A percentile compares a stretch with the other conserved stretches of the same genome.
phyloP scores from a whole-genome alignment of 2,329 filamentous ascomycete genomes.

The Hymenoscyphus occultus region DNA sequence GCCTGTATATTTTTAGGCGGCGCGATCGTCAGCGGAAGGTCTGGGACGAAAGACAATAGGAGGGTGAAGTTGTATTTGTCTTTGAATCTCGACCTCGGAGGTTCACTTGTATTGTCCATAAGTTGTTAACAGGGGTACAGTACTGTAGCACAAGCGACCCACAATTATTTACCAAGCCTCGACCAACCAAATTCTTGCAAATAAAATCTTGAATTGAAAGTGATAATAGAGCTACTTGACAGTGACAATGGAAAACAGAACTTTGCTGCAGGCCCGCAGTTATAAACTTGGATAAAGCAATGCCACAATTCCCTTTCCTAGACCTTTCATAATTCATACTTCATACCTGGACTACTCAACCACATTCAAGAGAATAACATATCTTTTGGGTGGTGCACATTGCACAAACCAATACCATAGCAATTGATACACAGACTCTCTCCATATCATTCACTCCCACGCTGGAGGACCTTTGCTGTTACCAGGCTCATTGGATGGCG shows the following conservation, averaged over 20 bases:
- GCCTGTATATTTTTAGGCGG: background rate
- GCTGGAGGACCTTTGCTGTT: background rate
- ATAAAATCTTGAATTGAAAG: background rate
- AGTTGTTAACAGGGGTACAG: background rate
- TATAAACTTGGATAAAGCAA: background rate
- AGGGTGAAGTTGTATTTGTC: background rate
- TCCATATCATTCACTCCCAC: background rate
- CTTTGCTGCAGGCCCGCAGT: background rate
- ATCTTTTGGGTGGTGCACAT: background rate
- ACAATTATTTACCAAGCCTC: background rate
- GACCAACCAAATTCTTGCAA: background rate
- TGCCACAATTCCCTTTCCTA: background rate
- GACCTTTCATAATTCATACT: background rate
- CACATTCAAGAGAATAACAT: background rate
- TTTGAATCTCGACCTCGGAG: background rate
- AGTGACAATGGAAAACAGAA: background rate
- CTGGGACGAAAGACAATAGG: background rate
- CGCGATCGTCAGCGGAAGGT: background rate
- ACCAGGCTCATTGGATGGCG: background rate
- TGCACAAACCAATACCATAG: background rate
- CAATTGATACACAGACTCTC: background rate
- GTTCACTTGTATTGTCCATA: too few species aligned
- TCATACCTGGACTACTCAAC: background rate
- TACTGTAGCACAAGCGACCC: background rate
- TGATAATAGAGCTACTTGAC: background rate